Percentiles rank a stretch among this genome's conserved stretches.
These are phyloP conservation scores for Gastrolobium villosum DNA, from an alignment of 306 rosid species.

Conservation along the genomic window DNA sequence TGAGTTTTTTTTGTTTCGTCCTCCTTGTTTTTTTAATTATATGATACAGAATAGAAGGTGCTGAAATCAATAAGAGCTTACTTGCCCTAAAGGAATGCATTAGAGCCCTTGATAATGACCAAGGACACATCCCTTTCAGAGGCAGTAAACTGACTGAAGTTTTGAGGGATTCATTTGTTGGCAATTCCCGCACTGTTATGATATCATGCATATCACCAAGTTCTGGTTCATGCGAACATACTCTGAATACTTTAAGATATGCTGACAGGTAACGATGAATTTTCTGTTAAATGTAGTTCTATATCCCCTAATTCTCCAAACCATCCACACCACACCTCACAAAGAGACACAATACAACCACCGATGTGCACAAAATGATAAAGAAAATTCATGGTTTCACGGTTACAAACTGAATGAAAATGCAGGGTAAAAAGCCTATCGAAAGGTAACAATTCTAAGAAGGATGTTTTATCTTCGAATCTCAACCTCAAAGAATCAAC, in stretches of 20 bases:
- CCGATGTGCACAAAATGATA: conserved; percentile 15
- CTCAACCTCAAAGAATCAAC: conserved; percentile 88
- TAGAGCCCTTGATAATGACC: conserved; percentile 99
- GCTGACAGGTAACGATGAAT: conserved; percentile 83
- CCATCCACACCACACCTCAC: conserved; percentile 29
- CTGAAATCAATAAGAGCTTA: conserved; percentile 99
- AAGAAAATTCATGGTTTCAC: conserved; percentile 29
- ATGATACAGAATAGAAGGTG: conserved; percentile 97
- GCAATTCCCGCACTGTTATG: conserved; percentile 98
- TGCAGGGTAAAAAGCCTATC: conserved; percentile 97
- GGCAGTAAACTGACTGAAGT: conserved; percentile 99
- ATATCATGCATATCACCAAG: conserved; percentile 99
- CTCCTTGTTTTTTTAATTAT: conserved; percentile 41
- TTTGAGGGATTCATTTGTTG: conserved; percentile 97
- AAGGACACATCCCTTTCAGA: conserved; percentile 98
- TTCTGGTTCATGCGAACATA: conserved; percentile 97
- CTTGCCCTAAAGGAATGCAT: conserved; percentile 98
- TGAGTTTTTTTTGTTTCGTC: conserved; percentile 39
- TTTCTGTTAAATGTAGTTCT: conserved; percentile 34
- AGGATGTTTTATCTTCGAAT: conserved; percentile 75
- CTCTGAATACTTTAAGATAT: conserved; percentile 94
- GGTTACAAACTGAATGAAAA: conserved; percentile 39
- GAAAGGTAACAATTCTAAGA: conserved; percentile 85
- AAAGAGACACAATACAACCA: conserved; percentile 24
- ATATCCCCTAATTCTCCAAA: conserved; percentile 1